Percentiles rank a stretch among this genome's conserved stretches.
These are phyloP conservation scores for Trichophyton rubrum DNA, from an alignment of 2,329 filamentous ascomycete genomes.

Conservation along the genomic window DNA sequence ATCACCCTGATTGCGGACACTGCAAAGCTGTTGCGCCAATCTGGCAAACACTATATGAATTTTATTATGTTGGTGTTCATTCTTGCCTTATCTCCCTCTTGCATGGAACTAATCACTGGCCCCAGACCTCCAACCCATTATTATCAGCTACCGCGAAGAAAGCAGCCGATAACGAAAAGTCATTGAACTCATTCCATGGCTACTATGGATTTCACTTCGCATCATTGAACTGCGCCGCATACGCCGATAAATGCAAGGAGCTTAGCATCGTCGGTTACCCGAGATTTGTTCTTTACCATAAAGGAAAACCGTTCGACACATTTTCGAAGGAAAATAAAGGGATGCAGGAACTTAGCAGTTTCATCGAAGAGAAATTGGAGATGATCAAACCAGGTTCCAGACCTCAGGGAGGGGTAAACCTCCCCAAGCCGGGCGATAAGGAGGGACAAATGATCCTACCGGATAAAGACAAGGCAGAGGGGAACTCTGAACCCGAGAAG, in stretches of 20 bases:
- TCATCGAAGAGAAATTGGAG: slow-evolving; percentile 67
- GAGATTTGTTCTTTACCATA: slow-evolving; percentile 64
- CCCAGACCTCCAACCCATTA: slow-evolving; percentile 63
- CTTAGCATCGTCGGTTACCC: slow-evolving; percentile 61
- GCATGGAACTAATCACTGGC: slow-evolving; percentile 15
- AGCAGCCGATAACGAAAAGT: slow-evolving; percentile 37
- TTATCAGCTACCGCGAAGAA: slow-evolving; percentile 35
- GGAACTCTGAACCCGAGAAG: background rate
- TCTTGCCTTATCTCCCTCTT: background rate
- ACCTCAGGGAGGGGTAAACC: slow-evolving; percentile 49
- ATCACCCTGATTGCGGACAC: slow-evolving; percentile 49
- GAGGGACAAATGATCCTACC: slow-evolving; percentile 33
- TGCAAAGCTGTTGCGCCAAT: slow-evolving; percentile 69
- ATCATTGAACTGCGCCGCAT: slow-evolving; percentile 72
- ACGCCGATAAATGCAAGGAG: slow-evolving; percentile 61
- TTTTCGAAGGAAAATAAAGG: slow-evolving; percentile 52
- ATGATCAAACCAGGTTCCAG: slow-evolving; percentile 68
- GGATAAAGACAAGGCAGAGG: slow-evolving; percentile 25
- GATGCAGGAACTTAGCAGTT: slow-evolving; percentile 52
- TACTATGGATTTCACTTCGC: slow-evolving; percentile 88
- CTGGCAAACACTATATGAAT: slow-evolving; percentile 90
- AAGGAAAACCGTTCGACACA: slow-evolving; percentile 55
- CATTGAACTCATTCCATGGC: slow-evolving; percentile 56
- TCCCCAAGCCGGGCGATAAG: slow-evolving; percentile 59
- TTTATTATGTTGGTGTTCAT: slow-evolving; percentile 47